Base-by-base conservation (phyloP, 2,329 filamentous ascomycete genomes). In the Penicillium sp. region DNA sequence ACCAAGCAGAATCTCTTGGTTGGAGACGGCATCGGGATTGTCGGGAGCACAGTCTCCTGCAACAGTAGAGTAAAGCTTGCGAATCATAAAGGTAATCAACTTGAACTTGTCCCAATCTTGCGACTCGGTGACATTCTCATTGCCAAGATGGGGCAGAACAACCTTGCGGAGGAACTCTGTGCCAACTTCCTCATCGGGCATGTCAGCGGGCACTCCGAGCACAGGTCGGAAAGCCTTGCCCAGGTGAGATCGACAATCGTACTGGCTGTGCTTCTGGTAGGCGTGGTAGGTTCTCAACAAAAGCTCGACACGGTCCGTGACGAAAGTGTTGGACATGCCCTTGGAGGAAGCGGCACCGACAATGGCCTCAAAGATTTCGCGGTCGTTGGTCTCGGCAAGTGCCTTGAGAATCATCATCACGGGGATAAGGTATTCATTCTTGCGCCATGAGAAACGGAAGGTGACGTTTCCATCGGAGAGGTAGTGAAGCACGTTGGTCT, bases 331-430 rank as follows among this genome's bases (percentile, higher is more conserved):
- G 53, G 90, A 82, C 35, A 90, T 81, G 8, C 89, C 89, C 69
- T 91, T 88, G 31, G 89, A 92, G 31, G 85, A 85, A 56, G 85
- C 82, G 29, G 85, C 80, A 37, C 93, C 93, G 45, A 97, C 87
- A 49, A 99, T 77, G n/a, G 89, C 89, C 74, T 97, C 92, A 57
- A 95, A 97, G 42, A 99, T 94, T 70, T 97, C 92, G 54, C 91
- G 86, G 69, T 99, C 94, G 70, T 96, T 99, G 16, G 94, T 99
- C 73, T 99, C 93, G 2, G 94, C 84, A 47, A 99, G 79, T 1
- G 94, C 93, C 78, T 97, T 99, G 61, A 99, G 77, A 34, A 99
- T 86, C 93, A 99, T 97, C 82, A 97, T 87, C 58, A 91, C 89
- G 1, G 94, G 94, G 3, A 99, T 84, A n/a, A 99, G 84, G 68